Evolutionary conservation across 2,329 filamentous ascomycete genomes (phyloP).

Genomic region (Colletotrichum simmondsii): DNA sequence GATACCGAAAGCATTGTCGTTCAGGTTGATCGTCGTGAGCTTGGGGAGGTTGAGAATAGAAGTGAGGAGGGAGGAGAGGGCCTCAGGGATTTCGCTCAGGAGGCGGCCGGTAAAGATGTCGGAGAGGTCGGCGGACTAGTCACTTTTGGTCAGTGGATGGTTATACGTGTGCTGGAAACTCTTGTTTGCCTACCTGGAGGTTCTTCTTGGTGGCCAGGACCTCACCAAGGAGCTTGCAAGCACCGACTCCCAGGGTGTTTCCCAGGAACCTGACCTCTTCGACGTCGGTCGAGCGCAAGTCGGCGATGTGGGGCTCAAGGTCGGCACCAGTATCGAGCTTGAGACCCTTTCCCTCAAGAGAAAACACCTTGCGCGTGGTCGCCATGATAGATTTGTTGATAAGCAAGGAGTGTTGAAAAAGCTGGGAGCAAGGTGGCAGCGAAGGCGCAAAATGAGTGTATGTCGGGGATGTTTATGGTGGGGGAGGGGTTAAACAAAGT

Average conservation of each 20-base stretch:
- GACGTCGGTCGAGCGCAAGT: slow-evolving; percentile 78
- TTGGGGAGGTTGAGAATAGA: slow-evolving; percentile 87
- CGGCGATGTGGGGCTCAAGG: slow-evolving; percentile 84
- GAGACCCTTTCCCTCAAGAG: slow-evolving; percentile 89
- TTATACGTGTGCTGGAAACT: not conserved
- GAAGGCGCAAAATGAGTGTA: slow-evolving; percentile 31
- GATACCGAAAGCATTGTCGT: slow-evolving; percentile 97
- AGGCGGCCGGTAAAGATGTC: slow-evolving; percentile 98
- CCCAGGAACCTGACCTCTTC: slow-evolving; percentile 89
- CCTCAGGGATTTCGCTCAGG: slow-evolving; percentile 91
- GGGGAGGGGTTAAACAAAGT: slow-evolving; percentile 31
- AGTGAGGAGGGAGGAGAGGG: slow-evolving; percentile 85
- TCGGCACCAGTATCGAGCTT: slow-evolving; percentile 92
- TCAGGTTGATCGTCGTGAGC: slow-evolving; percentile 92
- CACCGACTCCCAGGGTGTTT: slow-evolving; percentile 92
- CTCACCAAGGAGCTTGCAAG: slow-evolving; percentile 85
- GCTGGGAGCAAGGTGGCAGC: slow-evolving; percentile 15
- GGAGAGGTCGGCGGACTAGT: slow-evolving; percentile 84
- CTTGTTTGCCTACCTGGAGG: slow-evolving; percentile 69
- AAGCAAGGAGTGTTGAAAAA: not conserved
- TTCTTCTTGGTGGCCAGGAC: slow-evolving; percentile 87
- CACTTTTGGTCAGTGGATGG: not conserved
- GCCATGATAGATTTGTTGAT: slow-evolving; percentile 25
- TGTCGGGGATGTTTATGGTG: slow-evolving; percentile 29
- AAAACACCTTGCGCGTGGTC: slow-evolving; percentile 73